Percentiles rank a stretch among this genome's conserved stretches.
Evolutionary conservation across 1,284 basidiomycete genomes (phyloP).

Genomic region (Sphaerobolus stellatus): DNA sequence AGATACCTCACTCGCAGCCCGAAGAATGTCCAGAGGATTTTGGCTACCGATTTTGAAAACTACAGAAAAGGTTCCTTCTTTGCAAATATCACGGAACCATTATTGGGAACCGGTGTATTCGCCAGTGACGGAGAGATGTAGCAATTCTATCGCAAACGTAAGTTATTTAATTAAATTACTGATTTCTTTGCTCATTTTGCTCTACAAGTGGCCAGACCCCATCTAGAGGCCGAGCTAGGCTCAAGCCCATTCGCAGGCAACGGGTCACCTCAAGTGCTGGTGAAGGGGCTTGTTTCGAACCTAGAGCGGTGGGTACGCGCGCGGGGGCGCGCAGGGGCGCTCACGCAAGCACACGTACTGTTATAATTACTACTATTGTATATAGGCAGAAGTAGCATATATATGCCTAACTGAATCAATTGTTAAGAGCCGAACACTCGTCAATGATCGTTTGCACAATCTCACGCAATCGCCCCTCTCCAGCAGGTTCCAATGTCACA

Average conservation of each 20-base stretch:
- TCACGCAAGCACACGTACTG: too few species aligned
- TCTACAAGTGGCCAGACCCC: conserved; percentile 16
- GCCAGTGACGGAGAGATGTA: conserved; percentile 60
- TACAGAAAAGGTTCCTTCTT: conserved; percentile 38
- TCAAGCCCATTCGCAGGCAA: conserved; percentile 25
- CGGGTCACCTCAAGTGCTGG: conserved; percentile 28
- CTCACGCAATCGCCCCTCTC: too few species aligned
- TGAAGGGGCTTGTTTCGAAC: conserved; percentile 22
- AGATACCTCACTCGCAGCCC: conserved; percentile 69
- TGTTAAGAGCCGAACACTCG: too few species aligned
- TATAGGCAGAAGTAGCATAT: too few species aligned
- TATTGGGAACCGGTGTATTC: conserved; percentile 60
- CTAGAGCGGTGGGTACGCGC: conserved; percentile 16
- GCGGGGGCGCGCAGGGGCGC: too few species aligned
- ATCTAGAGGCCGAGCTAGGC: too few species aligned
- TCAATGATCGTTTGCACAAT: too few species aligned
- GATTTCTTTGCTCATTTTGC: background rate
- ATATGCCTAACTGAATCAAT: too few species aligned
- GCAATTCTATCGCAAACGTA: conserved; percentile 12
- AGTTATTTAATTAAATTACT: background rate
- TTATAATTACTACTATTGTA: too few species aligned
- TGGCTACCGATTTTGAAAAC: conserved; percentile 43
- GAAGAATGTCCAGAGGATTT: conserved; percentile 41
- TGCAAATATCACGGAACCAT: conserved; percentile 17
- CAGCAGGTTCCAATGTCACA: too few species aligned